Evolutionary conservation across 768 basidiomycete species (phyloP), one percentile per base, ranked within the genome.

Genomic region (Lactarius hengduanensis): DNA sequence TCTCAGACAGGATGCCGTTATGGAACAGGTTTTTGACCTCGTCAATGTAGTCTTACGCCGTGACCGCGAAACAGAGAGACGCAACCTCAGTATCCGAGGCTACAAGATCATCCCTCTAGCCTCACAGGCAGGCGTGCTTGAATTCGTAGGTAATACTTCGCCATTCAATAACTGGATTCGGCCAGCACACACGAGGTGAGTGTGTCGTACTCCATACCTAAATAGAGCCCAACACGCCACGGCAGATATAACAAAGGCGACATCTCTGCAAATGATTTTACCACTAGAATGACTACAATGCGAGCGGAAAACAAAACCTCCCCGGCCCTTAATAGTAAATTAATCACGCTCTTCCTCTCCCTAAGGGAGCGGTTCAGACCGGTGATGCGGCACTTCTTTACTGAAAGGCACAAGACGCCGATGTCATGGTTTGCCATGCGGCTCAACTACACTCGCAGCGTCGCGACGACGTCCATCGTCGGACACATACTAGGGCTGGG

Each of bases 21-120:
- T 99, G 96, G 94, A 98, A 73, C 97, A 99, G 76, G 94, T 97
- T 2, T 99, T 99, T 72, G 86, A 86, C 22, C 81, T 98, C 22
- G 90, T 95, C 63, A 98, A 98, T 69, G 77, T 83, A 10, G 83
- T 98, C 2, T 82, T 99, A 18, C 73, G 73, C 2, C 80, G 80
- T 20, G 94, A 99, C 74, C 81, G 87, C 38, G 87, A 91, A 71
- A 94, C 95, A 0, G 81, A 83, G 60, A 82, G 84, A 61, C 87
- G 97, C 11, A 78, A 85, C 47, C 80, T 99, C 28, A 79, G 80
- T 50, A 86, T 97, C 63, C 83, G 94, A 22, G 89, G 86, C 10
- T 99, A 98, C 77, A 94, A 88, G 67, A 92, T 98, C 62, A 81
- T 98, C 20, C 95, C 96, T 0, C 81, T 99, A 1, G 86, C 88